phyloP scores from a whole-genome alignment of 768 basidiomycete genomes.

The Lentinula boryana region DNA sequence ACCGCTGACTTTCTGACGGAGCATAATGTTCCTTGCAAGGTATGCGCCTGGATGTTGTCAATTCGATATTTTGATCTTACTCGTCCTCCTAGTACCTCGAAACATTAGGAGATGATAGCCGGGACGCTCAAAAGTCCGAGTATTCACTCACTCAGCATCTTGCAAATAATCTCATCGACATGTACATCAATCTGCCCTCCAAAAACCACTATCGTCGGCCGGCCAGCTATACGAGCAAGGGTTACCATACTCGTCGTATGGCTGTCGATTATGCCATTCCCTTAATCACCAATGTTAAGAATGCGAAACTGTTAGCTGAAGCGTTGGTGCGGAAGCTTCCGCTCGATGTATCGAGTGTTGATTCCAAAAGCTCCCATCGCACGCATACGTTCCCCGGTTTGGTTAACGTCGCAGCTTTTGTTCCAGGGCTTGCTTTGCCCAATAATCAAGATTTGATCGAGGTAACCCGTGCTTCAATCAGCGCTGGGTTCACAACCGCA shows the following conservation, averaged over 20 bases:
- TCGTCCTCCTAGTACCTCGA: slow-evolving; percentile 68
- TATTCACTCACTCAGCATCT: slow-evolving; percentile 97
- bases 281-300: slow-evolving; percentile 97
- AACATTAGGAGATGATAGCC: slow-evolving; percentile 69
- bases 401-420: slow-evolving; percentile 82
- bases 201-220: slow-evolving; percentile 97
- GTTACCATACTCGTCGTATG: slow-evolving; percentile 95
- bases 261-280: slow-evolving; percentile 98
- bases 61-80: background rate
- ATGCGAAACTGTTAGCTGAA: slow-evolving; percentile 93
- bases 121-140: slow-evolving; percentile 86
- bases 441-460: slow-evolving; percentile 55
- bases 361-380: slow-evolving; percentile 90
- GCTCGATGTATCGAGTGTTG: slow-evolving; percentile 83
- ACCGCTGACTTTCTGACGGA: slow-evolving; percentile 98
- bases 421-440: slow-evolving; percentile 58
- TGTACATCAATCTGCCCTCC: slow-evolving; percentile 99
- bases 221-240: slow-evolving; percentile 94
- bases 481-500: slow-evolving; percentile 85
- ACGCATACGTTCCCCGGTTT: slow-evolving; percentile 91
- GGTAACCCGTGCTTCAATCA: slow-evolving; percentile 76
- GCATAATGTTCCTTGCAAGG: slow-evolving; percentile 95
- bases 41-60: slow-evolving; percentile 21
- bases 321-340: slow-evolving; percentile 88
- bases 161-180: slow-evolving; percentile 95